Evolutionary conservation across 805 yeast species (phyloP).

Genomic region (Zygoascus biomembranicola): DNA sequence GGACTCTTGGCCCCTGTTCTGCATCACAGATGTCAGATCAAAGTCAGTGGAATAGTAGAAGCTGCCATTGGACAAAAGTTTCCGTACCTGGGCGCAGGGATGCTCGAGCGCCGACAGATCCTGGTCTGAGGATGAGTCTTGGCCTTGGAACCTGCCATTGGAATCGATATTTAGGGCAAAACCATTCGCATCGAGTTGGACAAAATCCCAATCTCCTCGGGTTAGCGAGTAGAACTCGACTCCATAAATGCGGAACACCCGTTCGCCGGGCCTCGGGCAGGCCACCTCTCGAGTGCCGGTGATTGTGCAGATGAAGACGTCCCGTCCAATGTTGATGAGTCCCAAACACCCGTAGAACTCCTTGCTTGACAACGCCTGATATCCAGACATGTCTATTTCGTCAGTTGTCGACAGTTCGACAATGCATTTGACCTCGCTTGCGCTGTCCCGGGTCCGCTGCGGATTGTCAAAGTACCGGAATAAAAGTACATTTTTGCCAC

Average conservation of each 20-base stretch:
- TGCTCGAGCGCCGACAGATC: conserved; percentile 38
- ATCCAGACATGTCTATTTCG: conserved; percentile 32
- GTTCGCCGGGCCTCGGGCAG: conserved; percentile 67
- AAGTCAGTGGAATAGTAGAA: conserved; percentile 89
- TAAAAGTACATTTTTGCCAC: conserved; percentile 50
- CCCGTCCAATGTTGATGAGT: conserved; percentile 56
- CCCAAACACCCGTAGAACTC: conserved; percentile 60
- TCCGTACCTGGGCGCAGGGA: conserved; percentile 76
- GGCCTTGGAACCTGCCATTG: neutral
- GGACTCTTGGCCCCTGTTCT: conserved; percentile 30
- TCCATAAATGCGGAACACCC: conserved; percentile 69
- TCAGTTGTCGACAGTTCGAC: conserved; percentile 40
- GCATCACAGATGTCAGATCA: conserved; percentile 83
- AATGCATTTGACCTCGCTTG: conserved; percentile 20
- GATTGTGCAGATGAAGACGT: conserved; percentile 69
- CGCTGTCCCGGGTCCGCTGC: neutral
- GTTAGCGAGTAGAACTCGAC: conserved; percentile 82
- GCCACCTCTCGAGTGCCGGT: conserved; percentile 75
- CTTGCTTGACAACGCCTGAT: conserved; percentile 30
- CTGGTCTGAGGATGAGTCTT: neutral
- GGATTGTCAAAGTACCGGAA: conserved; percentile 29
- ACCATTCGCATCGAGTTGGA: conserved; percentile 61
- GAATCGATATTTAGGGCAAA: conserved; percentile 36
- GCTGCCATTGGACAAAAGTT: conserved; percentile 75
- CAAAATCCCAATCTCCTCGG: conserved; percentile 69